Evolutionary conservation across 345 rosid genomes (phyloP).

Genomic region (Xanthoceras sorbifolium): DNA sequence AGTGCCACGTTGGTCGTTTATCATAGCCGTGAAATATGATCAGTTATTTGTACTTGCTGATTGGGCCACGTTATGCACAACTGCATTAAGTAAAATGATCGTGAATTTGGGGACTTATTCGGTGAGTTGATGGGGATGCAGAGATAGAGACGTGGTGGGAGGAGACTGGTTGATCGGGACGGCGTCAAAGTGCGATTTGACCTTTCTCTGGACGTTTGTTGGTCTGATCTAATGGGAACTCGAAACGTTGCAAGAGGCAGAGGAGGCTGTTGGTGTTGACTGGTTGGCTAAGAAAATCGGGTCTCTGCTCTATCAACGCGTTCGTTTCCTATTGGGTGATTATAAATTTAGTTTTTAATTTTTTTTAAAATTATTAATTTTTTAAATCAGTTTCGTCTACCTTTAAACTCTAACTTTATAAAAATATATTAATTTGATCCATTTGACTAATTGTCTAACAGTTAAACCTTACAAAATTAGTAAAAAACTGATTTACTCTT

Average conservation of each 20-base stretch:
- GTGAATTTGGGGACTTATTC: background rate
- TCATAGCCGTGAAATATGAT: background rate
- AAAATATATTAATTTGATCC: no score
- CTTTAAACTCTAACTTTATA: no score
- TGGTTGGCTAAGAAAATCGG: background rate
- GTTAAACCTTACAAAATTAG: no score
- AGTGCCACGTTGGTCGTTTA: background rate
- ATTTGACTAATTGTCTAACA: no score
- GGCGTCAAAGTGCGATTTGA: background rate
- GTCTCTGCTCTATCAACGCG: background rate
- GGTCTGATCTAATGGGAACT: background rate
- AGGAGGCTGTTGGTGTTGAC: background rate
- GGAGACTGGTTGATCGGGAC: background rate
- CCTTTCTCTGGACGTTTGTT: background rate
- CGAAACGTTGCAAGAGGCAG: slow-evolving; percentile 1
- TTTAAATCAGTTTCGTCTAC: no score
- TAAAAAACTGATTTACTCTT: no score
- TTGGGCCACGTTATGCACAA: background rate
- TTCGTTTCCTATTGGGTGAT: background rate
- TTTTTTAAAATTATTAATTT: no score
- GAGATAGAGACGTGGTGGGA: slow-evolving; percentile 2
- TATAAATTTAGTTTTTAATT: no score
- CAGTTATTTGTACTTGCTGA: background rate
- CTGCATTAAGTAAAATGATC: background rate
- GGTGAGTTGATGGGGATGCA: background rate